Evolutionary conservation across 208 protist species (phyloP).

Genomic region (Trypanosoma rangeli): DNA sequence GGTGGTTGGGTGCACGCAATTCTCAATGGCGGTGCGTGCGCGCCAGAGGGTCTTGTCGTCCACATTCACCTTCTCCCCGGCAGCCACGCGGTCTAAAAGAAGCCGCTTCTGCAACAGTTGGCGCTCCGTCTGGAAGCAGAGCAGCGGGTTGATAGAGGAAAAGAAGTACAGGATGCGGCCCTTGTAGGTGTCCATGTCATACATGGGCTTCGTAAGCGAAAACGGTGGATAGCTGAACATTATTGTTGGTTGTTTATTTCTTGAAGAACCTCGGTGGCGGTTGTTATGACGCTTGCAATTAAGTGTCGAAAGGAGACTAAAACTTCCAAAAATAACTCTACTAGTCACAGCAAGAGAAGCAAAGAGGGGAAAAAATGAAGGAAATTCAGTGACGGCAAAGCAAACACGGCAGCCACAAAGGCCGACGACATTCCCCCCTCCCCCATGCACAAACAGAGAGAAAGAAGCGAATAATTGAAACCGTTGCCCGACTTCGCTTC

Average conservation of each 20-base stretch:
- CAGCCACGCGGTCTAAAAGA: slow-evolving; percentile 40
- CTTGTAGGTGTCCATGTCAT: slow-evolving; percentile 78
- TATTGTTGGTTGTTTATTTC: not conserved
- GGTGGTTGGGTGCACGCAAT: slow-evolving; percentile 91
- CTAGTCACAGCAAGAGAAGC: no score
- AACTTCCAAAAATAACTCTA: no score
- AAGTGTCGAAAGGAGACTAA: no score
- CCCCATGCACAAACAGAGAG: no score
- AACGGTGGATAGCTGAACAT: slow-evolving; percentile 44
- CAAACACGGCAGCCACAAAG: no score
- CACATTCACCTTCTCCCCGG: slow-evolving; percentile 40
- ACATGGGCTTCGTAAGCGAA: slow-evolving; percentile 60
- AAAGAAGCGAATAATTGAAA: no score
- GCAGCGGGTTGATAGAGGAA: slow-evolving; percentile 77
- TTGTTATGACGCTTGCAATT: no score
- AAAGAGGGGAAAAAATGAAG: no score
- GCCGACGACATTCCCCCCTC: no score
- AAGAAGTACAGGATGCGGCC: slow-evolving; percentile 87
- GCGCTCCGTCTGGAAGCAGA: slow-evolving; percentile 62
- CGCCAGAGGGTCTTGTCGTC: slow-evolving; percentile 80
- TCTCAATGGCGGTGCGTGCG: slow-evolving; percentile 81
- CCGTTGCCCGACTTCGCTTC: no score
- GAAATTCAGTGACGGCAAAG: no score
- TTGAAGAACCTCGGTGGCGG: no score
- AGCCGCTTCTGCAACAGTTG: slow-evolving; percentile 40